Percentiles rank a stretch among this genome's conserved stretches.
These are phyloP conservation scores for Eragrostis nindensis DNA, from an alignment of 176 grass and related monocot genomes.

Conservation along the genomic window DNA sequence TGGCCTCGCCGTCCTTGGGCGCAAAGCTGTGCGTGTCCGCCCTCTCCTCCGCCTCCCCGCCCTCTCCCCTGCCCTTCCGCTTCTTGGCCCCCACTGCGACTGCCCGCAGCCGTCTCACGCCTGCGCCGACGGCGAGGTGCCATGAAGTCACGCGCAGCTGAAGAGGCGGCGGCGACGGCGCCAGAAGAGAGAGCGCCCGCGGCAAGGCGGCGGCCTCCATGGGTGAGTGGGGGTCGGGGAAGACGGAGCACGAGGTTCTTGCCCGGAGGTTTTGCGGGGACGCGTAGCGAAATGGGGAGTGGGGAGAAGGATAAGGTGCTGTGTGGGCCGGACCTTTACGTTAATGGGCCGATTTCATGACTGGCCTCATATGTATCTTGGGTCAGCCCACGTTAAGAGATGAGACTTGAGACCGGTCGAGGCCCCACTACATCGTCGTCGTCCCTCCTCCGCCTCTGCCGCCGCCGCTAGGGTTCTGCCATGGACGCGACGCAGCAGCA, in stretches of 20 bases:
- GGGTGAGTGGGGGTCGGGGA: not conserved
- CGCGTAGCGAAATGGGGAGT: conserved; percentile 38
- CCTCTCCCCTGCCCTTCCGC: conserved; percentile 38
- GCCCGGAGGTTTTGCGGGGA: conserved; percentile 25
- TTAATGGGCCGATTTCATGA: not conserved
- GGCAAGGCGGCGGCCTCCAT: conserved; percentile 46
- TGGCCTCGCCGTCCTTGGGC: conserved; percentile 55
- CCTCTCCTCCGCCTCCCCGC: conserved; percentile 36
- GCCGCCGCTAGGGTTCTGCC: conserved; percentile 45
- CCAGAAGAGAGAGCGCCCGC: conserved; percentile 35
- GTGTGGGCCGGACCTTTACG: not conserved
- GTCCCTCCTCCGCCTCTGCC: not conserved
- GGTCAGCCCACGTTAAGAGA: conserved; percentile 20
- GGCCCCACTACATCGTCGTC: too few species aligned
- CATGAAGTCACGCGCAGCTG: not conserved
- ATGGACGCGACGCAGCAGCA: conserved; percentile 37
- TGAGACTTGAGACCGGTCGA: too few species aligned
- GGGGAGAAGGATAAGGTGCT: conserved; percentile 39
- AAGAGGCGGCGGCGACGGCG: not conserved
- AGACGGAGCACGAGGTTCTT: conserved; percentile 27
- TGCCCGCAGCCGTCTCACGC: conserved; percentile 12
- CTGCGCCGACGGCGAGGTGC: not conserved
- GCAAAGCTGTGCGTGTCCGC: conserved; percentile 61
- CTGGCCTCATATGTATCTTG: not conserved
- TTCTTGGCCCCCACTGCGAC: conserved; percentile 49